Evolutionary conservation across 2,329 filamentous ascomycete genomes (phyloP), one percentile per base, ranked within the genome.

Genomic region (Tolypocladium ophioglossoides): DNA sequence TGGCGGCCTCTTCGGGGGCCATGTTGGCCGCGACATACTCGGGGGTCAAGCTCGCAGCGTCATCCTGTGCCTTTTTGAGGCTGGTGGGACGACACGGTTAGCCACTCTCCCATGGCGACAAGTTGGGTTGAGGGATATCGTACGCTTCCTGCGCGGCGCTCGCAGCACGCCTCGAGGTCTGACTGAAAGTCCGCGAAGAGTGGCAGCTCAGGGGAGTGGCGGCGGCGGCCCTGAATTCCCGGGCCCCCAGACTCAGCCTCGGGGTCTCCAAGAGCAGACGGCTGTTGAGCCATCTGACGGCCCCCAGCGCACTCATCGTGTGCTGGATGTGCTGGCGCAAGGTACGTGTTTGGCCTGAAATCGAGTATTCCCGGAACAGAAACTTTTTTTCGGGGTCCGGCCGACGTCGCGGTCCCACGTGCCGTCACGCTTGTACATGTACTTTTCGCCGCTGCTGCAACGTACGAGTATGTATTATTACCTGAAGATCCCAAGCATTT

Each of bases 1-100:
- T 83, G 58, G 84, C 79, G 55, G 83, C 84, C 73, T 99, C 94
- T 57, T 85, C 81, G 35, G 89, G 83, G 62, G 85, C 83, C 71
- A 96, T 85, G 67, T 91, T 91, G 62, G 87, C 83, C 52, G 91
- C 85, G 58, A 95, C 78, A 55, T 74, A 74, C 60, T 83, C 80
- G 61, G 77, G 72, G 4, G 79, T 80, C 58, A 82, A 72, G 58
- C 72, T 70, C 6, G 72, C 68, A 39, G 77, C 73, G 54, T 78
- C 76, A 51, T 81, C 75, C 60, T 81, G 77, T 9, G 79, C 77
- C 58, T 79, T 77, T 61, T 73, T 76, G 58, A 83, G 66, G 53
- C 70, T 73, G 34, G 14, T 39, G 38, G 3, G 51, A 41, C 8
- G 22, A 12, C 4, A 12, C 40, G 41, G 57, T 63, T 20, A 64